Base-by-base conservation (phyloP, 1,284 basidiomycete species). In the Waitea zeae region DNA sequence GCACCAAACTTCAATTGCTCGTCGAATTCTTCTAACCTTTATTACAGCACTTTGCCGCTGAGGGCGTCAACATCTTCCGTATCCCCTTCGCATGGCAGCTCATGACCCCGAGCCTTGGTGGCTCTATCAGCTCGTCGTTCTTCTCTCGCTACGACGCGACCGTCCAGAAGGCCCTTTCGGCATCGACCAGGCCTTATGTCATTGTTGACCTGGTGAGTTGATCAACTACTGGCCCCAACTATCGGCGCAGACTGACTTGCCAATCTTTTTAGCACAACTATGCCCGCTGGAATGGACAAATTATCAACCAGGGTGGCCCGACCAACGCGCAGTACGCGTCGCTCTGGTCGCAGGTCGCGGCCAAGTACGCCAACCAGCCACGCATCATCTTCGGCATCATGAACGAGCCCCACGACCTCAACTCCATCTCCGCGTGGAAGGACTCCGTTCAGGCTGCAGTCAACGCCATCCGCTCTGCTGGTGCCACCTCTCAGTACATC, bases 261-360 rank as follows among this genome's bases (percentile, higher is more conserved):
- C 56, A 9, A 26, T 30, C 6, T 17, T 7, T 11, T 30, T 26
- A 7, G 22, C 22, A 26, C 50, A 66, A 67, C 52, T 68, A 67
- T 39, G 65, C 63, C 13, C 54, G 65, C 28, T 66, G 61, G 61
- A 62, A 67, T 38, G 58, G 57, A 15, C 49, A 44, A 20, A 61
- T 71, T 39, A 60, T 71, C 30, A 59, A 57, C 5, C 62, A 67
- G 42, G 69, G 65, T 36, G 68, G 68, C 6, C 68, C 70, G 2
- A 61, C 62, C 29, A 59, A 67, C 41, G 61, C 45, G 12, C 54
- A 69, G 45, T 69, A 62, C 39, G 60, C 65, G 9, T 60, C 51
- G 19, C 44, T 73, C 36, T 73, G 69, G 69, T 55, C 54, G 4
- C 58, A 65, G 40, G 50, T 74, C 28, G 68, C 70, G 9, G 43